These are phyloP conservation scores for Cytospora chrysosperma DNA, from an alignment of 2,329 filamentous ascomycete species.

Conservation along the genomic window DNA sequence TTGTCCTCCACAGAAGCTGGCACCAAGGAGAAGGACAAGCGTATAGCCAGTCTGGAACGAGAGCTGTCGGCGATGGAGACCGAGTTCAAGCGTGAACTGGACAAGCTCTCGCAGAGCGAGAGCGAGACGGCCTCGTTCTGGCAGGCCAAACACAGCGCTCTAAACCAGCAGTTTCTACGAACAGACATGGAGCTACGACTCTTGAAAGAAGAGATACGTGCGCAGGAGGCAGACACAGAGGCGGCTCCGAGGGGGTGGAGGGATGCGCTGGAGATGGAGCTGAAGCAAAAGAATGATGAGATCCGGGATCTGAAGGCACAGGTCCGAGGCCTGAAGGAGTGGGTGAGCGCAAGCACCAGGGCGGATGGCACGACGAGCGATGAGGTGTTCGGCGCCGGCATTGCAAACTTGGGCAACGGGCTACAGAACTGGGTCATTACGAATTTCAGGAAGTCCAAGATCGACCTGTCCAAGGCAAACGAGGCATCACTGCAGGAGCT, in stretches of 20 bases:
- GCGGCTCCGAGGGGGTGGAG: constrained; percentile 49
- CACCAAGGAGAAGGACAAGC: constrained; percentile 47
- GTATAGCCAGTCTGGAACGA: constrained; percentile 51
- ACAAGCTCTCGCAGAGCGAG: constrained; percentile 53
- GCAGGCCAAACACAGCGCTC: constrained; percentile 53
- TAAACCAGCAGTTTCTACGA: constrained; percentile 53
- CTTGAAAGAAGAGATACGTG: constrained; percentile 49
- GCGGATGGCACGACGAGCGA: constrained; percentile 64
- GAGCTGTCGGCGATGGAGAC: constrained; percentile 53
- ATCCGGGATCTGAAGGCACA: constrained; percentile 55
- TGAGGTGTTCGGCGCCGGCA: constrained; percentile 62
- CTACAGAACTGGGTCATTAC: constrained; percentile 74
- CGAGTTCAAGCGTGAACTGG: constrained; percentile 54
- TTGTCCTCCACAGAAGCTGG: constrained; percentile 31
- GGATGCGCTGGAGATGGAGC: constrained; percentile 46
- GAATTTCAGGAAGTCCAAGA: constrained; percentile 63
- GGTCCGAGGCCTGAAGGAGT: constrained; percentile 67
- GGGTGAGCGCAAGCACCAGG: constrained; percentile 66
- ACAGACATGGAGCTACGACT: constrained; percentile 54
- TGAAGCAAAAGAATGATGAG: constrained; percentile 55
- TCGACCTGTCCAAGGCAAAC: constrained; percentile 47
- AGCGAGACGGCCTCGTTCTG: constrained; percentile 56
- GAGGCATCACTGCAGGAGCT: constrained; percentile 44
- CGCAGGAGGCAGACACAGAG: constrained; percentile 45
- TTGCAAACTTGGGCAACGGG: constrained; percentile 62